phyloP scores from a whole-genome alignment of 306 rosid genomes.

The Coriaria nepalensis region DNA sequence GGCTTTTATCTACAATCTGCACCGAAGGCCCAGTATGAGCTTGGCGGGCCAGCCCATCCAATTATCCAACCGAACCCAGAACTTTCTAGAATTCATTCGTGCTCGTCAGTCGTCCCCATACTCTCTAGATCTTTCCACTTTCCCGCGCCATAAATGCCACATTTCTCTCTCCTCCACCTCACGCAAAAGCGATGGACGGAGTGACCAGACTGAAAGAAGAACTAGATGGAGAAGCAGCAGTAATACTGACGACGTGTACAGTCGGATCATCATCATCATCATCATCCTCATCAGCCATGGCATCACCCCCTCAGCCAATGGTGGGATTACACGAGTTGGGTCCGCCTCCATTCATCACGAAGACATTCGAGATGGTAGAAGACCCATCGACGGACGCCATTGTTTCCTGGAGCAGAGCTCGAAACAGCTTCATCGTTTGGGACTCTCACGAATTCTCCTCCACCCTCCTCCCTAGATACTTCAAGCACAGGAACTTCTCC shows the following conservation, averaged over 20 bases:
- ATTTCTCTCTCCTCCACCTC: not conserved
- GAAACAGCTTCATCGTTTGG: slow-evolving; percentile 95
- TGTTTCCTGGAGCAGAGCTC: slow-evolving; percentile 77
- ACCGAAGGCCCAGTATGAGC: too few species aligned
- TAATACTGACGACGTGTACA: slow-evolving; percentile 7
- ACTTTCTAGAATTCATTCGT: slow-evolving; percentile 5
- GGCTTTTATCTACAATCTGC: too few species aligned
- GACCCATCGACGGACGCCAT: slow-evolving; percentile 71
- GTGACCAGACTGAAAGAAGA: slow-evolving; percentile 36
- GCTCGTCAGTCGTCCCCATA: not conserved
- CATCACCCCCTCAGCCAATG: slow-evolving; percentile 46
- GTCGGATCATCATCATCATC: slow-evolving; percentile 33
- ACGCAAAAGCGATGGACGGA: slow-evolving; percentile 23
- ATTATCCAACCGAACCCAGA: not conserved
- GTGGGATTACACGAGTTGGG: slow-evolving; percentile 70
- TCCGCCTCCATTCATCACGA: slow-evolving; percentile 85
- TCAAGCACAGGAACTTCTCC: slow-evolving; percentile 83
- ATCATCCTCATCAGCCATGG: slow-evolving; percentile 31
- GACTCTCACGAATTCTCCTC: slow-evolving; percentile 56
- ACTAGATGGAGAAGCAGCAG: too few species aligned
- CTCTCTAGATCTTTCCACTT: slow-evolving; percentile 7
- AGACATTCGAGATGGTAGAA: slow-evolving; percentile 87
- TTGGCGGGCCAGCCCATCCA: not conserved
- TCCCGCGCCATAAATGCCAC: slow-evolving; percentile 10
- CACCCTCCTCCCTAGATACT: slow-evolving; percentile 72